These are phyloP conservation scores for Leccinum subtestaceum DNA, from an alignment of 768 basidiomycete species.

Conservation along the genomic window DNA sequence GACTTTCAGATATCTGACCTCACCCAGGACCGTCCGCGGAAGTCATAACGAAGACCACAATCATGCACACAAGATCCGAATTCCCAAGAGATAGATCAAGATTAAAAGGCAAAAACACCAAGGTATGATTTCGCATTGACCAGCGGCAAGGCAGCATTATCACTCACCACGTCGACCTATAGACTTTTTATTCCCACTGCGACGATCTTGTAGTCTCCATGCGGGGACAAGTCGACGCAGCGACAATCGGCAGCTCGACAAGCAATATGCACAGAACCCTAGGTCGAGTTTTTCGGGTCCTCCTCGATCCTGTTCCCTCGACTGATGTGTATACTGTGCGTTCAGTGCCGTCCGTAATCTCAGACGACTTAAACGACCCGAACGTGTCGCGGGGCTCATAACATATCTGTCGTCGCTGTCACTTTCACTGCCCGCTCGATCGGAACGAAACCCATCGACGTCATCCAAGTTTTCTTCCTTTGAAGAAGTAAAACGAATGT, in stretches of 20 bases:
- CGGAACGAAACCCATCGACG: conserved; percentile 2
- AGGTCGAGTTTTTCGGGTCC: background rate
- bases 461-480: conserved; percentile 15
- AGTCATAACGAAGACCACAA: background rate
- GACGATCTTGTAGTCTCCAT: conserved; percentile 5
- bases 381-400: background rate
- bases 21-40: background rate
- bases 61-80: background rate
- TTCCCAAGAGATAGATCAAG: background rate
- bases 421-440: conserved; percentile 17
- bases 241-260: background rate
- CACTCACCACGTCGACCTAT: background rate
- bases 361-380: conserved; percentile 1
- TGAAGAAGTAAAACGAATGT: background rate
- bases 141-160: too few species aligned
- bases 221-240: conserved; percentile 15
- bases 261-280: background rate
- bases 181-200: conserved; percentile 2
- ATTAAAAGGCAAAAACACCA: background rate
- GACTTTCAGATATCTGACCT: background rate
- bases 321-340: background rate
- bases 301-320: background rate
- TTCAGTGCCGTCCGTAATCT: background rate
- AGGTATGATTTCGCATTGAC: conserved; percentile 4
- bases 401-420: background rate